Base-by-base conservation (phyloP, 441 rosid genomes). In the Cnidoscolus chayamansa region DNA sequence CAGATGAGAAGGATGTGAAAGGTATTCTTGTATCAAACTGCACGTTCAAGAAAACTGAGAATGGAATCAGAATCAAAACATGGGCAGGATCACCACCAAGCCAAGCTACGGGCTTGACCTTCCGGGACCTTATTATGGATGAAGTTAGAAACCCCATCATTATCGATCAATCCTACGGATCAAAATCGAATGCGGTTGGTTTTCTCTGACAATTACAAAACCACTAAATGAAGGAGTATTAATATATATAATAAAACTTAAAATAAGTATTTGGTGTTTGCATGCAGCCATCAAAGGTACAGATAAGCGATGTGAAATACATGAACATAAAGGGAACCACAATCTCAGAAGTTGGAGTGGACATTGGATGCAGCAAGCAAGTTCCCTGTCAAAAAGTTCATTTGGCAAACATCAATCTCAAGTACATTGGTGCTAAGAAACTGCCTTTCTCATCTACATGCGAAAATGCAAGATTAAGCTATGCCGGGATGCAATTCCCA, bases 31-130 rank as follows among this genome's bases (percentile, higher is more conserved):
- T 91, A 9, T 81, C 2, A 20, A 80, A 88, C 68, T 83, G 93
- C 77, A 87, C 88, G 1, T 48, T 91, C 73, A 37, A 17, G 10
- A 68, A 48, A 3, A 84, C 93, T 0, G 77, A 78, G 35, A 90
- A 90, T 74, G 97, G 96, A 45, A 63, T 81, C 17, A 84, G 97
- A 63, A 90, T 90, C 86, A 92, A 92, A 75, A 92, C 94, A 5
- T 83, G 79, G 79, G 80, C 79, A 40, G 87, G 80, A 35, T 82
- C 91, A 7, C 70, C n/a, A 11, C 83, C 88, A 12, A 81, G 86
- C 67, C 48, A 49, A 61, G 94, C 88, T 54, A 31, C 72, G 0
- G 54, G 57, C 70, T 70, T 92, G 58, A 43, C 67, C 3, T 92
- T 82, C 54, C 68, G 77, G n/a, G 76, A 90, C 61, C 70, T 92